Evolutionary conservation across 2,329 filamentous ascomycete genomes (phyloP), one percentile per base, ranked within the genome.

Genomic region (Trichoderma gracile): DNA sequence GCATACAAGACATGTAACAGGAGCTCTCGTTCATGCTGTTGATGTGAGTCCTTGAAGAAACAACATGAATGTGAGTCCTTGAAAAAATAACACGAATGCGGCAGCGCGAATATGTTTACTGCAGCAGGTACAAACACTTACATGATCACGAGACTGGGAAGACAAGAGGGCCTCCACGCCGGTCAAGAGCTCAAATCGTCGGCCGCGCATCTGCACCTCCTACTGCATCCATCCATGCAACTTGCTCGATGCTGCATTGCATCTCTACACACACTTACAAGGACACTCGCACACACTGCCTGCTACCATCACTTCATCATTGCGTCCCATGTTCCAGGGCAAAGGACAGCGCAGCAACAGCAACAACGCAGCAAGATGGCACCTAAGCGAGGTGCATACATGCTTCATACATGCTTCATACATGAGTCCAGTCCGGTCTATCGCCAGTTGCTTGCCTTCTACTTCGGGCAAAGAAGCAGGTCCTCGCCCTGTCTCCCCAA

Each of bases 361-460:
- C 30, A 30, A 40, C 50, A 52, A 38, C 47, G 27, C 50, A 52
- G 47, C 47, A 60, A 49, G 33, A 38, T 38, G 33, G 27, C 47
- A 25, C 47, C 38, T 60, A 60, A 45, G 47, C 57, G 57, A 60
- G 38, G 57, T 40, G 45, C 43, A 25, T 43, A 40, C n/a, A 54
- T 52, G 47, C 47, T 30, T 25, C 47, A 10, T 33, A 33, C 30
- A 33, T 33, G 30, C 30, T 38, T 38, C 33, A 38, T 38, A 38
- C 33, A 38, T 14, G 33, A 14, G 12, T 38, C 33, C 33, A 38
- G 33, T 5, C 33, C 10, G 33, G 33, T 38, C 33, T 12, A 38
- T 38, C 10, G 10, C 33, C 33, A 38, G 10, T 38, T 38, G 33
- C 33, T 38, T 38, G 9, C 33, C 14, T 38, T 8, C 9, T 33